Base-by-base conservation (phyloP, 352 stramenopile species). In the Phytophthora pseudosyringae region DNA sequence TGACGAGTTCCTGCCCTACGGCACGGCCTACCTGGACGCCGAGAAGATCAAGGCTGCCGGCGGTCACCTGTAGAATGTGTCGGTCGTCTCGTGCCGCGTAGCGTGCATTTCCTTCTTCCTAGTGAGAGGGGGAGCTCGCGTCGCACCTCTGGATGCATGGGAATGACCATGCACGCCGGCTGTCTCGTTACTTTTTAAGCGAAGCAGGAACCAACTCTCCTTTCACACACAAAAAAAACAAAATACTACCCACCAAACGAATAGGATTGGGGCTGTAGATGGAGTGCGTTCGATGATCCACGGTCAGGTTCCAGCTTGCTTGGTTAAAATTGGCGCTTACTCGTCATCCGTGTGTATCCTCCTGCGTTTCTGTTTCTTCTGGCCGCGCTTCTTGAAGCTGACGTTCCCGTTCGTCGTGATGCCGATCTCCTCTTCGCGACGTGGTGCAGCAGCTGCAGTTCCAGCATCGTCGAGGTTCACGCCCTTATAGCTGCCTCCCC, bases 1-100 rank as follows among this genome's bases (percentile, higher is more conserved):
- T 62, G 86, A 94, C 71, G 89, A 97, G 77, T 97, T 97, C 72
- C 68, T 97, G 68, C 89, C 89, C 38, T 97, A 91, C 64, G 89
- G 89, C 71, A 97, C 89, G 39, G 86, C 85, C 40, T 97, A 96
- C 76, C 78, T 97, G 59, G 86, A 96, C 64, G 85, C 88, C 10
- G 88, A 96, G 76, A 88, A 86, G 69, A 86, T 96, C 61, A 96
- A 96, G 76, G 84, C 80, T 36, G 76, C 81, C 13, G 88, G 86
- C 21, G 88, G 86, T 56, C 67, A 78, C 60, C 79, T 96, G 79
- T 96, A 96, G 86, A 76, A 39, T 55, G 35, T 66, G 3, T 64
- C 39, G 33, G 32, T 32, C 21, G 44, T 60, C 44, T 68, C 47
- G 45, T 49, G 56, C 57, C 12, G 18, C 25, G 38, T 29, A 47